Evolutionary conservation across 2,329 filamentous ascomycete species (phyloP).

Genomic region (Davidsoniella eucalypti): DNA sequence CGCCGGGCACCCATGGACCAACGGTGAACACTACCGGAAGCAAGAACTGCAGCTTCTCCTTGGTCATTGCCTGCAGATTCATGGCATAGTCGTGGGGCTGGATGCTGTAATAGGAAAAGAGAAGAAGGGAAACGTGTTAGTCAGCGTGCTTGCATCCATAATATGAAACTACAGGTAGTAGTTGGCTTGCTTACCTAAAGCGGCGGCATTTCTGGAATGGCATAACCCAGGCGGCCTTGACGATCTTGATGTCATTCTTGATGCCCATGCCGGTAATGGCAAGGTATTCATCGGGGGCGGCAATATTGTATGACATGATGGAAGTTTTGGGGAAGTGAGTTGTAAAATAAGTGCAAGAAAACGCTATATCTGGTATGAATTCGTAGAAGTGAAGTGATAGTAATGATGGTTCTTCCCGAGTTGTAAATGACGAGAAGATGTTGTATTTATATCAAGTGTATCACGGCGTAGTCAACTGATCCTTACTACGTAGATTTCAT

Average conservation of each 20-base stretch:
- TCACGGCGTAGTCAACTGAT: too few relatives aligned
- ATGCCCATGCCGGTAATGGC: slow-evolving; percentile 71
- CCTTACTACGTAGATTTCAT: too few relatives aligned
- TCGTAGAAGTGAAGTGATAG: background rate
- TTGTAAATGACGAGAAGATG: too few relatives aligned
- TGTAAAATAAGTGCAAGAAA: background rate
- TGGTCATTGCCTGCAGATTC: slow-evolving; percentile 74
- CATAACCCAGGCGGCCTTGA: slow-evolving; percentile 58
- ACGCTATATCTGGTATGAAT: slow-evolving; percentile 1
- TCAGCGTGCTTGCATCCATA: background rate
- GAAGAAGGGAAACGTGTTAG: background rate
- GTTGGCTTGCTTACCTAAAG: slow-evolving; percentile 22
- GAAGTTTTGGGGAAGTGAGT: background rate
- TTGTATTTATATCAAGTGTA: too few relatives aligned
- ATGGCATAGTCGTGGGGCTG: slow-evolving; percentile 71
- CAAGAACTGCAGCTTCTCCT: slow-evolving; percentile 70
- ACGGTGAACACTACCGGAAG: slow-evolving; percentile 77
- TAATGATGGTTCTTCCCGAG: too few relatives aligned
- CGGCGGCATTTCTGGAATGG: slow-evolving; percentile 51
- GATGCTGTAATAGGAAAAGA: slow-evolving; percentile 28
- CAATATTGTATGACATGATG: slow-evolving; percentile 45
- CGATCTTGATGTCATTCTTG: slow-evolving; percentile 50
- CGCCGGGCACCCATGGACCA: slow-evolving; percentile 55
- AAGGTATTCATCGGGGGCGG: slow-evolving; percentile 68
- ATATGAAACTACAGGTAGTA: background rate